Evolutionary conservation across 768 basidiomycete species (phyloP).

Genomic region (Stropharia rugosoannulata): DNA sequence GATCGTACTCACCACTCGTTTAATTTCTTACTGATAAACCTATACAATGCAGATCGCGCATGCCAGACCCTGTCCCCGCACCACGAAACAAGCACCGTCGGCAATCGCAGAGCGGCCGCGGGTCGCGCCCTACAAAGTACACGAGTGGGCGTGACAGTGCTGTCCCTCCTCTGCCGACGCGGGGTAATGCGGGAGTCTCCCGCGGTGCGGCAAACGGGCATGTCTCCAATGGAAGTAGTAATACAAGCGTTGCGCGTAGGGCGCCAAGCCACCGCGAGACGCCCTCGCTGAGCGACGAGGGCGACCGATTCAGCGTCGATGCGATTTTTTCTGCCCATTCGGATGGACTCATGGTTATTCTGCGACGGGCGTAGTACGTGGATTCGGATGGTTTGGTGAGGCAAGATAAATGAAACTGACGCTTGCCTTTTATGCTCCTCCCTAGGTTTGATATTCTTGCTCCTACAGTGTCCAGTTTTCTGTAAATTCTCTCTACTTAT

Average conservation of each 20-base stretch:
- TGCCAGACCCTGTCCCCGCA: conserved; percentile 5
- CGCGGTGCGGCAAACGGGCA: too few relatives aligned
- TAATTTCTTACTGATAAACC: neutral
- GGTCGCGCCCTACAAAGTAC: neutral
- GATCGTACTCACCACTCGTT: conserved; percentile 4
- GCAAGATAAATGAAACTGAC: neutral
- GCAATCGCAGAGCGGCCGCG: conserved; percentile 1
- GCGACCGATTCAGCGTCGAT: conserved; percentile 58
- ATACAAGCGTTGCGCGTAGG: neutral
- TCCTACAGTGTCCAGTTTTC: neutral
- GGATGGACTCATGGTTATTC: conserved; percentile 79
- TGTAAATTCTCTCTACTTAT: too few relatives aligned
- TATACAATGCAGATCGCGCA: conserved; percentile 3
- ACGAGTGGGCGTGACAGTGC: too few relatives aligned
- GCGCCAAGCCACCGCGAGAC: neutral
- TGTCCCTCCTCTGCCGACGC: too few relatives aligned
- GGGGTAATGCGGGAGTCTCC: too few relatives aligned
- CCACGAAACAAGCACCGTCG: neutral
- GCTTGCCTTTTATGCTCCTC: neutral
- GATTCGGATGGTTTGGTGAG: neutral
- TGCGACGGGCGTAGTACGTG: conserved; percentile 45
- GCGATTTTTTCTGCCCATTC: conserved; percentile 87
- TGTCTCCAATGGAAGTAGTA: too few relatives aligned
- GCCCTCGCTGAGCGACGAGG: conserved; percentile 20
- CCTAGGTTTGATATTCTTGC: neutral